Evolutionary conservation across 768 basidiomycete genomes (phyloP).

Genomic region (Fomitopsis pulvina): DNA sequence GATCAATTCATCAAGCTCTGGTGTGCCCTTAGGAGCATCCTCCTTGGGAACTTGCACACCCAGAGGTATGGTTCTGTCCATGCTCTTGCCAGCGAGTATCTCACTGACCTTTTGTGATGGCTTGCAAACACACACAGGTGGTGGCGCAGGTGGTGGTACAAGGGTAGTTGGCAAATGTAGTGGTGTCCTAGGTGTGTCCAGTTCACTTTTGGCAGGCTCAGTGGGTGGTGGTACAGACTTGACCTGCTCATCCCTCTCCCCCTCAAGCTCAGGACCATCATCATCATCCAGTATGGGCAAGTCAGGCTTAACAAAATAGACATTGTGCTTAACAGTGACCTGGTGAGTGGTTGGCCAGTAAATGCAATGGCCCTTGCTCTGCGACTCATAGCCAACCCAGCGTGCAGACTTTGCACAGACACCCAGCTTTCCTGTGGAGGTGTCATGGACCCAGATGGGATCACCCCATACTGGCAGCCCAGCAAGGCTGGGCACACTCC

Average conservation of each 20-base stretch:
- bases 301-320: background rate
- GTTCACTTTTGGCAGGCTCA: background rate
- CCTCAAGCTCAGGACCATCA: background rate
- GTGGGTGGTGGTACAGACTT: background rate
- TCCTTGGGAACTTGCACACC: background rate
- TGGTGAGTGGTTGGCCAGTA: conserved; percentile 27
- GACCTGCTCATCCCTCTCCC: background rate
- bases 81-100: background rate
- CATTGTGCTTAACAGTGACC: background rate
- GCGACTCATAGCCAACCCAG: conserved; percentile 11
- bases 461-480: conserved; percentile 12
- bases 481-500: conserved; percentile 10
- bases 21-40: background rate
- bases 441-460: no score
- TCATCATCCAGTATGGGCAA: background rate
- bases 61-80: background rate
- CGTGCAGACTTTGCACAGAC: background rate
- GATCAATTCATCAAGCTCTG: conserved; percentile 1
- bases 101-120: background rate
- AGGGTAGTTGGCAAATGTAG: no score
- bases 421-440: conserved; percentile 5
- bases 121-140: background rate
- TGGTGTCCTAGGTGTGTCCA: background rate
- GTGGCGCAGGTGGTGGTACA: background rate
- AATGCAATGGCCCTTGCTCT: conserved; percentile 24